Evolutionary conservation across 371 early-diverging fungal genomes (phyloP).

Genomic region (Apophysomyces variabilis): DNA sequence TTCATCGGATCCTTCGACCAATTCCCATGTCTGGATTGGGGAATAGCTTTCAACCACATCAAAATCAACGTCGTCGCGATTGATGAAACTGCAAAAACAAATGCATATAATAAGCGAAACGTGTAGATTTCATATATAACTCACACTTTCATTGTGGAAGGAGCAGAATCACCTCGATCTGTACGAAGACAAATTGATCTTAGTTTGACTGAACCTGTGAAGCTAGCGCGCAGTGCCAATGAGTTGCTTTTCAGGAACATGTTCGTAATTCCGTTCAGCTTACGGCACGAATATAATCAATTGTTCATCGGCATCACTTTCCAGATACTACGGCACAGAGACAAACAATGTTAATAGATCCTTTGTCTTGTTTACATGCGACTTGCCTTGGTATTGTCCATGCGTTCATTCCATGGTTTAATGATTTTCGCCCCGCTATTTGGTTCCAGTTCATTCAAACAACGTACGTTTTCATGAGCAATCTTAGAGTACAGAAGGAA

Average conservation of each 20-base stretch:
- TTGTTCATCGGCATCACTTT: conserved; percentile 91
- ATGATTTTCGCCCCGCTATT: conserved; percentile 78
- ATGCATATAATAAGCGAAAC: neutral
- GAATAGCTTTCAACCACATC: conserved; percentile 72
- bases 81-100: conserved; percentile 72
- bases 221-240: conserved; percentile 46
- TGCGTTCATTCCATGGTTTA: conserved; percentile 85
- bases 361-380: neutral
- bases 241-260: neutral
- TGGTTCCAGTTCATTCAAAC: conserved; percentile 79
- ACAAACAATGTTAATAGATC: neutral
- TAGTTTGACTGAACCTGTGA: conserved; percentile 88
- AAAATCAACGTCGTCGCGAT: conserved; percentile 91
- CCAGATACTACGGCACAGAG: conserved; percentile 58
- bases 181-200: conserved; percentile 85
- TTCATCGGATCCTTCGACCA: conserved; percentile 60
- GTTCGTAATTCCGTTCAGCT: conserved; percentile 21
- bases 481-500: conserved; percentile 83
- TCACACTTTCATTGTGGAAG: conserved; percentile 79
- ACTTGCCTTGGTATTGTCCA: conserved; percentile 68
- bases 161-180: conserved; percentile 69
- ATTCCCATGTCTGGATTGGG: conserved; percentile 83
- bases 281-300: conserved; percentile 89
- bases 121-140: conserved; percentile 8
- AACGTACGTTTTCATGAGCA: conserved; percentile 77